phyloP scores from a whole-genome alignment of 306 rosid genomes.

The Alnus rubra region DNA sequence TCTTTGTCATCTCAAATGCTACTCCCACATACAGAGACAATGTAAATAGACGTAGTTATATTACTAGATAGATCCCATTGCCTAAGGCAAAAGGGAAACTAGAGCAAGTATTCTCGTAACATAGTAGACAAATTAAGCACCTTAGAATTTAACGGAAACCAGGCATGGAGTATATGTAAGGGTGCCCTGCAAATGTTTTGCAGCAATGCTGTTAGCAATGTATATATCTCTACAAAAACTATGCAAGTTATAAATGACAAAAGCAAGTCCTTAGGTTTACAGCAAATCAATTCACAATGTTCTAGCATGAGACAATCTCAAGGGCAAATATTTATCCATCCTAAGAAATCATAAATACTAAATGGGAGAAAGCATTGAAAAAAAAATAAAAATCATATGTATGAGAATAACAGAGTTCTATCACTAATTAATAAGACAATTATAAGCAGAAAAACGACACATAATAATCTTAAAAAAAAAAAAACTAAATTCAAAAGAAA shows the following conservation, averaged over 20 bases:
- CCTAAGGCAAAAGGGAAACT: constrained; percentile 12
- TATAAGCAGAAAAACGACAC: too few species aligned
- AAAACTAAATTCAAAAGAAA: too few species aligned
- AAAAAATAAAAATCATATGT: too few species aligned
- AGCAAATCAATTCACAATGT: not conserved
- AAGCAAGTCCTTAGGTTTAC: not conserved
- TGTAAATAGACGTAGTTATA: not conserved
- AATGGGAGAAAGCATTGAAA: too few species aligned
- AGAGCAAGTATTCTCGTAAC: constrained; percentile 9
- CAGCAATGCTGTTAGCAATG: constrained; percentile 16
- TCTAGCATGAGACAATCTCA: not conserved
- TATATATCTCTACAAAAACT: not conserved
- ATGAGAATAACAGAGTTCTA: too few species aligned
- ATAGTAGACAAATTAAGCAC: constrained; percentile 39
- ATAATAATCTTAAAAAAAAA: too few species aligned
- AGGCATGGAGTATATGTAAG: constrained; percentile 80
- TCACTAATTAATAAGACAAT: too few species aligned
- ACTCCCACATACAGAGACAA: not conserved
- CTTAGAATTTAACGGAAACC: constrained; percentile 75
- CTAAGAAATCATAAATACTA: not conserved
- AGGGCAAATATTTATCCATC: not conserved
- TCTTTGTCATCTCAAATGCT: not conserved
- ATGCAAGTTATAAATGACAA: not conserved
- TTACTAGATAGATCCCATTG: constrained; percentile 19
- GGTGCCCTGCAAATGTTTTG: constrained; percentile 60